Percentiles rank a stretch among this genome's conserved stretches.
phyloP scores from a whole-genome alignment of 192 early-diverging fungal species.

The Backusella circina region DNA sequence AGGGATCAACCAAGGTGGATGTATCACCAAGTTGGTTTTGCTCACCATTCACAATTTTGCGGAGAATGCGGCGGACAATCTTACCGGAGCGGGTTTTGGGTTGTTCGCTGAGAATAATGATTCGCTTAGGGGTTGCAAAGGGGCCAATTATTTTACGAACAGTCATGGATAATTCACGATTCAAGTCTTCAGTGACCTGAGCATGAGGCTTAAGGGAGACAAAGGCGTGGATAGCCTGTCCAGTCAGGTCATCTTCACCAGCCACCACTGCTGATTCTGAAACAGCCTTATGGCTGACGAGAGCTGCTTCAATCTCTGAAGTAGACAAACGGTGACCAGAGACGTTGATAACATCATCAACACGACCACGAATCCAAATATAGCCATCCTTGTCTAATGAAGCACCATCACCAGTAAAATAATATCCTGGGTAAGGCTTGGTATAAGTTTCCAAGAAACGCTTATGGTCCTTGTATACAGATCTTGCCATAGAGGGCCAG shows the following conservation, averaged over 20 bases:
- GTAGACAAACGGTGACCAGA: constrained; percentile 90
- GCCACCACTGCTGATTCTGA: constrained; percentile 91
- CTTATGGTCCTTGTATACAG: constrained; percentile 86
- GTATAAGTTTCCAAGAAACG: constrained; percentile 92
- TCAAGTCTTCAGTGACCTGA: constrained; percentile 32
- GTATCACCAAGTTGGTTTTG: constrained; percentile 82
- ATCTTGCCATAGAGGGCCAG: constrained; percentile 90
- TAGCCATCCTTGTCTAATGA: constrained; percentile 88
- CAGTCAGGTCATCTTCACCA: constrained; percentile 86
- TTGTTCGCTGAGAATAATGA: constrained; percentile 80
- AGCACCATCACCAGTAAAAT: constrained; percentile 94
- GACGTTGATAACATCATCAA: constrained; percentile 89
- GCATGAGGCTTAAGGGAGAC: constrained; percentile 67
- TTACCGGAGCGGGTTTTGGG: constrained; percentile 95
- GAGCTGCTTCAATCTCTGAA: constrained; percentile 87
- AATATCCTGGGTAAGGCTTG: constrained; percentile 83
- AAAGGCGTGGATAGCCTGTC: constrained; percentile 85
- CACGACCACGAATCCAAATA: constrained; percentile 93
- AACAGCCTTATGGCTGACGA: constrained; percentile 72
- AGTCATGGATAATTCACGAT: constrained; percentile 61
- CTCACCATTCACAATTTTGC: constrained; percentile 87
- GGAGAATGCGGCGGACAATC: constrained; percentile 90
- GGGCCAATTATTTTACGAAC: constrained; percentile 88
- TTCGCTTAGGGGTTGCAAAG: constrained; percentile 85
- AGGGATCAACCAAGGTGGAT: constrained; percentile 81